These are phyloP conservation scores for Barbarea vulgaris DNA, from an alignment of 345 rosid species.

Conservation along the genomic window DNA sequence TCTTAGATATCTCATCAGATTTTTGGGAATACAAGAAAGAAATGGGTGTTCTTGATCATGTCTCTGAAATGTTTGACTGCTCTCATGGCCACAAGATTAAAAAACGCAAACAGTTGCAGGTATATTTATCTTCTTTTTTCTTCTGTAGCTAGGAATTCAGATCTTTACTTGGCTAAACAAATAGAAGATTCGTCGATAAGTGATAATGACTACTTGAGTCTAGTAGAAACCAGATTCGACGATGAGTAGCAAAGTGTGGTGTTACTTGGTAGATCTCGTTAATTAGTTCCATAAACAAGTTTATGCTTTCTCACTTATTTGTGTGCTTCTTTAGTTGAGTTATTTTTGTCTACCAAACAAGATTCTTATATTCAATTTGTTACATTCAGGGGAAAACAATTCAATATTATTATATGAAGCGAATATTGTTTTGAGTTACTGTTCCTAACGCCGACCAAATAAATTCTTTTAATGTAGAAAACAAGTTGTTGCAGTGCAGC, in stretches of 20 bases:
- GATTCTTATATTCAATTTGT: background rate
- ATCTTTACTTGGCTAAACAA: background rate
- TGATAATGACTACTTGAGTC: slow-evolving; percentile 2
- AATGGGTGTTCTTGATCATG: slow-evolving; percentile 92
- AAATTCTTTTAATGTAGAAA: slow-evolving; percentile 14
- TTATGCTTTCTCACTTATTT: background rate
- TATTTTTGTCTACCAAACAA: background rate
- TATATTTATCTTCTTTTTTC: slow-evolving; percentile 1
- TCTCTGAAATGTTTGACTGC: slow-evolving; percentile 77
- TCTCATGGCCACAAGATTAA: slow-evolving; percentile 57
- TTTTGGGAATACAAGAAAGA: background rate
- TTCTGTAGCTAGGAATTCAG: background rate
- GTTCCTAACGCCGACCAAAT: slow-evolving; percentile 35
- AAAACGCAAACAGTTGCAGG: slow-evolving; percentile 83
- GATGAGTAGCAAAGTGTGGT: background rate
- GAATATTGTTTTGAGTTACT: background rate
- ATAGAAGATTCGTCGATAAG: background rate
- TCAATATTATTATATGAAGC: background rate
- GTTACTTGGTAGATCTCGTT: slow-evolving; percentile 26
- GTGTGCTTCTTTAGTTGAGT: background rate
- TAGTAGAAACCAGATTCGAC: background rate
- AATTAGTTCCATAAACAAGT: background rate
- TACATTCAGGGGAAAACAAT: background rate
- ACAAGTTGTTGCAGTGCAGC: background rate
- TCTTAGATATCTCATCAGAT: background rate